Percentiles rank a stretch among this genome's conserved stretches.
Conservation (phyloP, 305 asterid species). For the Galium porrigens region DNA sequence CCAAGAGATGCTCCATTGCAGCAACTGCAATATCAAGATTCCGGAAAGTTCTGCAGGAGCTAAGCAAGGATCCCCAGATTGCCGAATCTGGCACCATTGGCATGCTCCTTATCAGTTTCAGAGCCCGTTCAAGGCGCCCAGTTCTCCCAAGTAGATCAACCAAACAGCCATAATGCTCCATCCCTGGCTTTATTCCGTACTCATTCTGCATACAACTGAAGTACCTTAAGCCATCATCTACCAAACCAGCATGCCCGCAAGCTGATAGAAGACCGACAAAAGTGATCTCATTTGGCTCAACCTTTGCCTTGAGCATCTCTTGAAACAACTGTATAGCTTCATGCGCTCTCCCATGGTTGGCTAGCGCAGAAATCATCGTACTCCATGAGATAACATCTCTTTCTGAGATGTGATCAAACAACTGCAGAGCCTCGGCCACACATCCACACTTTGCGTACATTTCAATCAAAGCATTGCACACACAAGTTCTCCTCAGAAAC, state of each 20-base stretch:
- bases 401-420: constrained; percentile 34
- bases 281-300: constrained; percentile 62
- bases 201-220: constrained; percentile 44
- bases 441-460: constrained; percentile 86
- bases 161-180: constrained; percentile 75
- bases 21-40: constrained; percentile 48
- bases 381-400: constrained; percentile 71
- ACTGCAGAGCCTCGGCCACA: constrained; percentile 37
- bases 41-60: constrained; percentile 55
- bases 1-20: constrained; percentile 46
- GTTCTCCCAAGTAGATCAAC: constrained; percentile 68
- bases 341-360: constrained; percentile 57
- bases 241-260: constrained; percentile 63
- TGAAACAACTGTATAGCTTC: constrained; percentile 46
- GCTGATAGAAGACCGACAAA: constrained; percentile 76
- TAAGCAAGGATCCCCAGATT: constrained; percentile 72
- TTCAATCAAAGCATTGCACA: constrained; percentile 66
- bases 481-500: constrained; percentile 29
- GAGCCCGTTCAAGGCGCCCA: constrained; percentile 47
- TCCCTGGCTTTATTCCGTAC: constrained; percentile 37
- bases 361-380: constrained; percentile 56
- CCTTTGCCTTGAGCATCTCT: constrained; percentile 34
- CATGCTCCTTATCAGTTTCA: constrained; percentile 43
- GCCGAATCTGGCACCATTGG: constrained; percentile 54
- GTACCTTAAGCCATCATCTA: constrained; percentile 46